Base-by-base conservation (phyloP, 495 filamentous ascomycete genomes). In the Tirmania nivea region DNA sequence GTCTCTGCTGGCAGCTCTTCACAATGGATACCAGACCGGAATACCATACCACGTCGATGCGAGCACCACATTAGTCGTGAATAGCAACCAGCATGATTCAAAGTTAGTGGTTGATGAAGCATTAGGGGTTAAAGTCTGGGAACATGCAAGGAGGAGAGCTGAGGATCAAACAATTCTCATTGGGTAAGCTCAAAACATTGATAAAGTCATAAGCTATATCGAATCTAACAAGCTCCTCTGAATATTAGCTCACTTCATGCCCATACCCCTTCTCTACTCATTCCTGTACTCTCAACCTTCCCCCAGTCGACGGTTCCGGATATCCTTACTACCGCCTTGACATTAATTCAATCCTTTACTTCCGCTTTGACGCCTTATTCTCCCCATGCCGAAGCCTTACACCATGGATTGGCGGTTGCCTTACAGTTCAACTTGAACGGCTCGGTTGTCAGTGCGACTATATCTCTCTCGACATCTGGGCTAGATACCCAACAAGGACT, bases 111-210 rank as follows among this genome's bases (percentile, higher is more conserved):
- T 95, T 37, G 90, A 97, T 62, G 69, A 73, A 53, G 79, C 84
- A 20, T 62, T 97, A 53, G 85, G 83, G 1, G 71, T 78, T 14
- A 75, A 85, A 62, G 90, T 87, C 31, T 97, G 90, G 90, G 90
- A 97, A 69, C 90, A 97, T 75, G 90, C 92, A 52, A 75, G 90
- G 57, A 75, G 90, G 49, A 77, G 90, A 69, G 90, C 90, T 39
- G 90, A 97, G 65, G 90, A 97, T 71, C 89, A 86, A 11, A 94
- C 87, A 63, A 84, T 97, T 56, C 71, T 94, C 52, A 68, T 97
- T 57, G 80, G 83, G 87, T 94, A 71, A 59, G 75, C 63, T 50
- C 17, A 39, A 39, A 37, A 56, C 36, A n/a, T 19, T 49, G 16
- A 35, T 16, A 48, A 49, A 53, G 52, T 48, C 55, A 49, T 57